These are phyloP conservation scores for Bipolaris bicolor DNA, from an alignment of 2,329 filamentous ascomycete species.

Conservation along the genomic window DNA sequence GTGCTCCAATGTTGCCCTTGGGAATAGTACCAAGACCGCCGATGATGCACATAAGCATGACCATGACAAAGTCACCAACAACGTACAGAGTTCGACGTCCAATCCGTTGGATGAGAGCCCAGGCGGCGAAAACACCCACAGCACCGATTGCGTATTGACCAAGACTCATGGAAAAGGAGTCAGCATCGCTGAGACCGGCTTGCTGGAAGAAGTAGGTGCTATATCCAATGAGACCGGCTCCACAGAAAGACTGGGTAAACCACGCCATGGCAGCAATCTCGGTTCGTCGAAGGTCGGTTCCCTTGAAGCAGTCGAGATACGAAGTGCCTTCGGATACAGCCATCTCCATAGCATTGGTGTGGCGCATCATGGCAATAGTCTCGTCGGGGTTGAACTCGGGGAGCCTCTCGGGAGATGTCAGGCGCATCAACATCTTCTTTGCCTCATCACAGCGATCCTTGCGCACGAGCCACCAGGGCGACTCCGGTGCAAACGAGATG, in stretches of 20 bases:
- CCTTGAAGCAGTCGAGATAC: slow-evolving; percentile 84
- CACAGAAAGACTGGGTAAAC: slow-evolving; percentile 54
- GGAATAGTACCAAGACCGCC: slow-evolving; percentile 74
- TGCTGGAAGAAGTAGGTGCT: slow-evolving; percentile 57
- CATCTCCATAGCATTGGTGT: slow-evolving; percentile 81
- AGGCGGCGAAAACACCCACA: slow-evolving; percentile 73
- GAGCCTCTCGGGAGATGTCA: slow-evolving; percentile 60
- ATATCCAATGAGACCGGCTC: slow-evolving; percentile 44
- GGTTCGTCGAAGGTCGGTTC: slow-evolving; percentile 78
- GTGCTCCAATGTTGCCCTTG: slow-evolving; percentile 53
- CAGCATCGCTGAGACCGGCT: slow-evolving; percentile 52
- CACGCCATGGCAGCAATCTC: slow-evolving; percentile 66
- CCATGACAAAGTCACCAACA: slow-evolving; percentile 64
- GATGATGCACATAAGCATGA: slow-evolving; percentile 74
- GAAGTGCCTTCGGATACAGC: slow-evolving; percentile 69
- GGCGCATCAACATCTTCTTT: slow-evolving; percentile 67
- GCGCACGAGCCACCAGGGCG: slow-evolving; percentile 76
- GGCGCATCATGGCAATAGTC: slow-evolving; percentile 88
- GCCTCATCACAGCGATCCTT: slow-evolving; percentile 69
- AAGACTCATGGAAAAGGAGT: slow-evolving; percentile 54
- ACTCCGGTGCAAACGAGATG: slow-evolving; percentile 72
- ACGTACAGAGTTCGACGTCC: slow-evolving; percentile 79
- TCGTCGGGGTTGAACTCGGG: slow-evolving; percentile 52
- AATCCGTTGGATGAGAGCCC: slow-evolving; percentile 77
- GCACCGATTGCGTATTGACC: slow-evolving; percentile 66